A percentile compares a stretch with the other conserved stretches of the same genome.
These are phyloP conservation scores for Fusarium nurragi DNA, from an alignment of 2,329 filamentous ascomycete species.

Conservation along the genomic window DNA sequence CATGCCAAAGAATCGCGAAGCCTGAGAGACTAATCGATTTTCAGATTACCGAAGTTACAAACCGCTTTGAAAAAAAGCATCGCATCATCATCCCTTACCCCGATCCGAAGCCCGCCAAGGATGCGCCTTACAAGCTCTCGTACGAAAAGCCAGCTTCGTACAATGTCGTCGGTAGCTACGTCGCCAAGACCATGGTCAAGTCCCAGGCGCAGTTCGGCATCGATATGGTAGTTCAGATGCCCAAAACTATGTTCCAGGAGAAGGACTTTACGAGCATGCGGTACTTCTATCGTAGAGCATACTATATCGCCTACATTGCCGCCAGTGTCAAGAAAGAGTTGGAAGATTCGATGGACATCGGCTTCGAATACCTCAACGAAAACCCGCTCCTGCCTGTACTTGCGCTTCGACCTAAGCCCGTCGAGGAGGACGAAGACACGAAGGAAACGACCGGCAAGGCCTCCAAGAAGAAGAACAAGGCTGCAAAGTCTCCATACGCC, in stretches of 20 bases:
- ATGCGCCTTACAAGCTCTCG: conserved; percentile 82
- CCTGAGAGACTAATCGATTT: conserved; percentile 25
- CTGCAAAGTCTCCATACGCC: conserved; percentile 56
- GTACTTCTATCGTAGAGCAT: conserved; percentile 94
- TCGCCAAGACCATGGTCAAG: conserved; percentile 77
- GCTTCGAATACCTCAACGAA: conserved; percentile 74
- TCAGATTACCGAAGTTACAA: conserved; percentile 71
- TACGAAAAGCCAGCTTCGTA: conserved; percentile 80
- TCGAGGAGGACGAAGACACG: conserved; percentile 25
- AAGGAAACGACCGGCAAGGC: conserved; percentile 29
- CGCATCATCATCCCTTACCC: conserved; percentile 84
- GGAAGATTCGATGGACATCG: conserved; percentile 63
- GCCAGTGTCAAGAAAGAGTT: conserved; percentile 71
- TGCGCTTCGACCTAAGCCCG: conserved; percentile 52
- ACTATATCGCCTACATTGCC: conserved; percentile 86
- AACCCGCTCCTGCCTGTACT: conserved; percentile 80
- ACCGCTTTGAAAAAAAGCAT: conserved; percentile 72
- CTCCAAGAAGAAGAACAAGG: conserved; percentile 41
- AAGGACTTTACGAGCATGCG: conserved; percentile 94
- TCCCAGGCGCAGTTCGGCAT: conserved; percentile 67
- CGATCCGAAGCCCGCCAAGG: conserved; percentile 76
- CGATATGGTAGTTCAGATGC: conserved; percentile 91
- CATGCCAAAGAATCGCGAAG: not conserved
- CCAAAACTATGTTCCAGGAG: conserved; percentile 80
- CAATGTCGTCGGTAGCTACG: conserved; percentile 91